Base-by-base conservation (phyloP, 192 early-diverging fungal genomes). In the Coemansia sp. region DNA sequence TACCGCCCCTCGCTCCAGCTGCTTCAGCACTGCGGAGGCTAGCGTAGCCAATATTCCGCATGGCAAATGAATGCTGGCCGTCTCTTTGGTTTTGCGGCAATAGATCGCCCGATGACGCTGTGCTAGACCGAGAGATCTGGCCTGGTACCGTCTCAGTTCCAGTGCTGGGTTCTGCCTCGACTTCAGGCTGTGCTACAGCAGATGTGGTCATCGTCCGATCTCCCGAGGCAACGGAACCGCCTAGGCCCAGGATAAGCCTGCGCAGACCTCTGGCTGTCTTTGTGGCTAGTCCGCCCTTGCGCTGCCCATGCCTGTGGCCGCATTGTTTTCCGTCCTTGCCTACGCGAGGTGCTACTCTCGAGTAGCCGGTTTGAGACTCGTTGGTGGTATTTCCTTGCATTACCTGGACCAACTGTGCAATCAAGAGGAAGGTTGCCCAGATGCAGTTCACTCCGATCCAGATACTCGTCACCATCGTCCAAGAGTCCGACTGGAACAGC, bases 351-450 rank as follows among this genome's bases (percentile, higher is more conserved):
- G 76, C 63, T 18, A 83, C 43, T 15, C 80, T 40, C 70, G 71
- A 29, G 64, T 93, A 91, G 46, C 86, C 91, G 51, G 96, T 99
- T 52, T 91, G 88, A 22, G 88, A 73, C 81, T 99, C 97, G 77
- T 97, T 97, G 20, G 97, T 98, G 0, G 97, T 99, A 67, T 87
- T 85, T 12, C 86, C 91, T 15, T 86, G 72, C 12, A 90, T 82
- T 31, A 99, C 87, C 76, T 97, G 96, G 75, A 86, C 90, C 5
- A 86, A 66, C 74, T 99, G 97, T 3, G 88, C 86, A 18, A 85
- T 46, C 38, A 96, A 76, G 40, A 99, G 76, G 62, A 94, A 89
- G n/a, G 86, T 70, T 31, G 91, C 89, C 97, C 97, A 99, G 1
- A 87, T 70, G 60, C 90, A 78, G 79, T 99, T 94, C 66, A 95